Evolutionary conservation across 1,284 basidiomycete genomes (phyloP).

Genomic region (Trichosporon faecale): DNA sequence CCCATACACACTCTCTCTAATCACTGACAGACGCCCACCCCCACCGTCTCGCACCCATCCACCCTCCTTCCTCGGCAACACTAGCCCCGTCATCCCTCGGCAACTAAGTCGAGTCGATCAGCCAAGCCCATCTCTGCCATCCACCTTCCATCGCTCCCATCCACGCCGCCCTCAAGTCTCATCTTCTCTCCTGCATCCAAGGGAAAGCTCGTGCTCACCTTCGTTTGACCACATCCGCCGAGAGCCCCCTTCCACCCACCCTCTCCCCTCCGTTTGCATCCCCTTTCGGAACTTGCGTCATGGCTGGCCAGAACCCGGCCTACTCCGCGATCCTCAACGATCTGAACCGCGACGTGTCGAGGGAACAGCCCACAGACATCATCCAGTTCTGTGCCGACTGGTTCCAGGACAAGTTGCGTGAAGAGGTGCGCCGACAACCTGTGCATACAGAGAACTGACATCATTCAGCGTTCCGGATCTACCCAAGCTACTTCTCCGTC

Average conservation of each 20-base stretch:
- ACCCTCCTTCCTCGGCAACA: neutral
- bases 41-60: neutral
- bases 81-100: neutral
- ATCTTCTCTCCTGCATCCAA: neutral
- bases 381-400: conserved; percentile 94
- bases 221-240: neutral
- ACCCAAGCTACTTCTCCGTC: conserved; percentile 12
- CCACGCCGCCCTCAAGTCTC: neutral
- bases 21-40: neutral
- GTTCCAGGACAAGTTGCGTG: conserved; percentile 65
- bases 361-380: conserved; percentile 80
- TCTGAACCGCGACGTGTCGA: conserved; percentile 77
- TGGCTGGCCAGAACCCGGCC: conserved; percentile 18
- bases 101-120: conserved; percentile 1
- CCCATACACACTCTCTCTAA: neutral
- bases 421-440: conserved; percentile 44
- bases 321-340: conserved; percentile 64
- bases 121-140: neutral
- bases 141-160: neutral
- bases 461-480: conserved; percentile 12
- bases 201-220: neutral
- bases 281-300: neutral
- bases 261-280: neutral
- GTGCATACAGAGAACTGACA: neutral
- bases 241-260: neutral